phyloP scores from a whole-genome alignment of 2,329 filamentous ascomycete species.

The Diaporthe sp. region DNA sequence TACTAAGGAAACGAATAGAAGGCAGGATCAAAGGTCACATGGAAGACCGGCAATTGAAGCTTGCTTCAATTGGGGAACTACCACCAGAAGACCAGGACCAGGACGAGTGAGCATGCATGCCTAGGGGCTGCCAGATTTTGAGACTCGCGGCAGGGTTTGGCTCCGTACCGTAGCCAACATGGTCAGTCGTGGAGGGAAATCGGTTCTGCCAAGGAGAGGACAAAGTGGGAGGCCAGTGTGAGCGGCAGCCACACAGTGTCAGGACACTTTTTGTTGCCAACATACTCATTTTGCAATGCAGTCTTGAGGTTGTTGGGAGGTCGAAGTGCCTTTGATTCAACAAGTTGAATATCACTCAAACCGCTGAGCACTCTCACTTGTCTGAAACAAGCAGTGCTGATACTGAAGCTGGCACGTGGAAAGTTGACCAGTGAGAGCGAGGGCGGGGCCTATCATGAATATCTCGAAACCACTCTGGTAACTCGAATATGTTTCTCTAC shows the following conservation, averaged over 20 bases:
- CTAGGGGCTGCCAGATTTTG: neutral
- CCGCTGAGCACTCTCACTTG: conserved; percentile 3
- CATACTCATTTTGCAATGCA: neutral
- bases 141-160: neutral
- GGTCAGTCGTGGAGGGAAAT: neutral
- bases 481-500: neutral
- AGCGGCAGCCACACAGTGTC: neutral
- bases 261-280: neutral
- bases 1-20: conserved; percentile 65
- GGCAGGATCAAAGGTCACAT: conserved; percentile 61
- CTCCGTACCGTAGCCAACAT: neutral
- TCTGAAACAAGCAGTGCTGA: neutral
- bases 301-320: neutral
- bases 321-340: neutral
- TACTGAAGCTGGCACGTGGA: neutral
- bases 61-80: conserved; percentile 52
- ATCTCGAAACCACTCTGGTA: neutral
- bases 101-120: conserved; percentile 26
- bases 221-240: neutral
- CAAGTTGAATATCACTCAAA: neutral
- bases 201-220: too few species aligned
- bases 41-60: conserved; percentile 55
- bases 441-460: neutral
- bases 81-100: conserved; percentile 48
- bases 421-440: neutral